Evolutionary conservation across 140 eudicot species (phyloP).

Genomic region (Bidens hawaiensis): DNA sequence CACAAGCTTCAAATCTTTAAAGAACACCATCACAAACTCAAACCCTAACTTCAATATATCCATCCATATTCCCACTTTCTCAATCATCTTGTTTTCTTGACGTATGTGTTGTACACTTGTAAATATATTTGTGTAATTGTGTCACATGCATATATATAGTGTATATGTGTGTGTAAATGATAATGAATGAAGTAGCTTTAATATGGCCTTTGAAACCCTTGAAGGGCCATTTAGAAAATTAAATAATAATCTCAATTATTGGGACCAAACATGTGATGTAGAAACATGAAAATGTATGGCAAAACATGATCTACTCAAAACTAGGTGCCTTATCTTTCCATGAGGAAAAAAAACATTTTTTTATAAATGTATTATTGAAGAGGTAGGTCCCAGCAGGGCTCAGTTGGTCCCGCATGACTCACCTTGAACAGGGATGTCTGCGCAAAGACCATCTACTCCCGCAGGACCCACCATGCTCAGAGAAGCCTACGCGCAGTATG

Average conservation of each 20-base stretch:
- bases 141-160: neutral
- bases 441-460: too few relatives aligned
- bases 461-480: too few relatives aligned
- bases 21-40: slow-evolving; percentile 28
- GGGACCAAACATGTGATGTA: slow-evolving; percentile 21
- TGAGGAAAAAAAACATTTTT: neutral
- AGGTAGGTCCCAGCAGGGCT: too few relatives aligned
- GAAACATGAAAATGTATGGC: slow-evolving; percentile 24
- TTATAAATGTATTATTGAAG: too few relatives aligned
- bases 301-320: too few relatives aligned
- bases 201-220: slow-evolving; percentile 23
- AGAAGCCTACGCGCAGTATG: too few relatives aligned
- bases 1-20: slow-evolving; percentile 24
- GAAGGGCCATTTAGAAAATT: slow-evolving; percentile 16
- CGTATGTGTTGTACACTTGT: slow-evolving; percentile 4
- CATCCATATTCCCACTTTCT: slow-evolving; percentile 28
- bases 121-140: neutral
- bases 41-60: slow-evolving; percentile 18
- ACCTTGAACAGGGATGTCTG: too few relatives aligned
- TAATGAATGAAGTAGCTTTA: slow-evolving; percentile 1
- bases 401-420: too few relatives aligned
- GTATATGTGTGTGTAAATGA: slow-evolving; percentile 9
- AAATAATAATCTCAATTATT: slow-evolving; percentile 19
- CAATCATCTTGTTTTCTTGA: slow-evolving; percentile 24
- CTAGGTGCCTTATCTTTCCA: slow-evolving; percentile 22